Evolutionary conservation across 163 green algal genomes (phyloP), one percentile per base, ranked within the genome.

Genomic region (Prototheca wickerhamii): DNA sequence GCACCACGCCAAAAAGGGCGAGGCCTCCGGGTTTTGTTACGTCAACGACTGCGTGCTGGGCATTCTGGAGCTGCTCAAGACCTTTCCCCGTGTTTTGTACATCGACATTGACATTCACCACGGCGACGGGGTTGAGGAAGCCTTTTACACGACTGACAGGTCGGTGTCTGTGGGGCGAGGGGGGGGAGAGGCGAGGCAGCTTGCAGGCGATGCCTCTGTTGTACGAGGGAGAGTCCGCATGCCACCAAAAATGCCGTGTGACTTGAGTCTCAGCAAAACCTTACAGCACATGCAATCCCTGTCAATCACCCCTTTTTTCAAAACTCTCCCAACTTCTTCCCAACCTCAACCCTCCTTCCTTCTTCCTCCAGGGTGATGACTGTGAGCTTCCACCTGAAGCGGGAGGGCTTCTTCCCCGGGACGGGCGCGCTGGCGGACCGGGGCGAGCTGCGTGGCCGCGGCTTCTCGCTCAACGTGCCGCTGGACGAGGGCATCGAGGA

Each of bases 41-140:
- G 74, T 97, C 4, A 98, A 98, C 71, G 92, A 98, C 75, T 74
- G 96, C 29, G 92, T 96, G 62, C 76, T 98, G 46, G 90, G 77
- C 42, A 96, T 97, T 33, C 71, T 98, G 57, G 92, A 98, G 81
- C 83, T 98, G 54, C 85, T 97, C 23, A 95, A 95, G 73, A 69
- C 87, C 62, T 82, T 96, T 65, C 65, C 82, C 2, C 71, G 86
- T 4, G 43, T 52, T 29, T 75, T 96, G 68, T 98, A 98, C 71
- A 78, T 98, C 3, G 92, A 98, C 84, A 96, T 98, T 31, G 92
- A 98, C 75, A 87, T 98, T 28, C 92, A 98, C 73, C 92, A 98
- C 65, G 92, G 92, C 2, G 92, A 98, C 63, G 92, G 92, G 6
- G 92, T 98, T 30, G 92, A 98, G 76, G 91, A 98, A 68, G 92